Base-by-base conservation (phyloP, 495 filamentous ascomycete genomes). In the Viridothelium virens region DNA sequence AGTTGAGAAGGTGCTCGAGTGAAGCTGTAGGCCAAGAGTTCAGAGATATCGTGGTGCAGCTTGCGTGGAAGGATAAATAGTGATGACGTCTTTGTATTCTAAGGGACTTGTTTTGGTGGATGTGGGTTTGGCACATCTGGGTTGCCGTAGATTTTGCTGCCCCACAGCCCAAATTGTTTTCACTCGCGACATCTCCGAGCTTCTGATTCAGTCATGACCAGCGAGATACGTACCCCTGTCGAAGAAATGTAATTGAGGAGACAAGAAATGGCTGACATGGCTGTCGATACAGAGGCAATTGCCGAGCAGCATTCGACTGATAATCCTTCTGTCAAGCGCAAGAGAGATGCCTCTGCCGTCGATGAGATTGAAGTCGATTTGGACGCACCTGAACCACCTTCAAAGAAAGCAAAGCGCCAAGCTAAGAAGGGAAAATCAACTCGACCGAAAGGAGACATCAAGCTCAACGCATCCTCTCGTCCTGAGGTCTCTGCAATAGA, bases 361-460 rank as follows among this genome's bases (percentile, higher is more conserved):
- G 59, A 56, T 31, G 63, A 72, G 2, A 85, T 99, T 72, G 89
- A 95, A 77, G 90, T 99, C 69, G 91, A 99, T 76, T 77, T 97
- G 67, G 81, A 78, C 66, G 86, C 88, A 56, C 92, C 94, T 4
- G 91, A 97, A 74, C 94, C 94, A 12, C 89, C 90, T 4, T 97
- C 95, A 50, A 97, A 97, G 76, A 96, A 94, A 77, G 76, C 71
- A 14, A 67, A 72, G 18, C 73, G 77, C 34, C 66, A 63, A 67
- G 75, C 74, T 5, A 77, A 75, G 65, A 79, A 77, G 69, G 65
- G 84, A 68, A 88, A 88, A 71, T 75, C 78, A 0, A 71, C 80
- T 41, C n/a, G 11, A 4, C 5, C 36, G 38, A 62, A 37, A 9
- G 38, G 39, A 34, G 2, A 50, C 9, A 3, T 4, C 48, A 38